Conservation (phyloP, 1,284 basidiomycete species). For the Sporisorium reilianum region DNA sequence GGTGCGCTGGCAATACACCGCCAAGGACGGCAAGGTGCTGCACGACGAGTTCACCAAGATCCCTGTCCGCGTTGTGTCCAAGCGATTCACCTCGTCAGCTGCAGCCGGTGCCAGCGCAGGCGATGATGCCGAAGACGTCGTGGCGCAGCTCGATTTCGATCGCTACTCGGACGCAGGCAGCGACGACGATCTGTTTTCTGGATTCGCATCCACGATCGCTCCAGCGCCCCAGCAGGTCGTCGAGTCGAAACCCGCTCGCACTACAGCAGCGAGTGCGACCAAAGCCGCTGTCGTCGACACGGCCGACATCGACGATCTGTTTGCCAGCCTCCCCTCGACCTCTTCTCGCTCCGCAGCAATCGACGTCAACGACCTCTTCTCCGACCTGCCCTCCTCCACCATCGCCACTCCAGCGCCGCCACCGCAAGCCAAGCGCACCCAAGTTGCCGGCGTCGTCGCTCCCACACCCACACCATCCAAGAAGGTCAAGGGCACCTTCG, state of each 20-base stretch:
- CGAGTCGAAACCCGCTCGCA: conserved; percentile 3
- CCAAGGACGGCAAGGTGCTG: conserved; percentile 44
- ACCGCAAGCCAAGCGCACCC: conserved; percentile 11
- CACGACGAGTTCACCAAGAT: conserved; percentile 48
- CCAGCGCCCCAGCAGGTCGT: conserved; percentile 9
- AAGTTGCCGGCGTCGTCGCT: conserved; percentile 2
- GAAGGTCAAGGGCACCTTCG: conserved; percentile 24
- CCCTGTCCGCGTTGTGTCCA: conserved; percentile 27
- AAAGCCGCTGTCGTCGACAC: conserved; percentile 18
- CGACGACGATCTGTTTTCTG: conserved; percentile 47
- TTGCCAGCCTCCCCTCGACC: conserved; percentile 4
- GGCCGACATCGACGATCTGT: conserved; percentile 42
- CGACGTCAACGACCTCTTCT: conserved; percentile 34
- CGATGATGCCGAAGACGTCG: conserved; percentile 18
- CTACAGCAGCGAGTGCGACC: not conserved
- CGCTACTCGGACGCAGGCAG: conserved; percentile 35
- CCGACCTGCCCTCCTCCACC: conserved; percentile 18
- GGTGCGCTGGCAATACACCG: conserved; percentile 45
- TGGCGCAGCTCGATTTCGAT: conserved; percentile 42
- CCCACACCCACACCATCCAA: conserved; percentile 10
- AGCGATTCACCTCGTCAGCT: not conserved
- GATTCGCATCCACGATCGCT: conserved; percentile 21
- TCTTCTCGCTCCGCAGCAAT: conserved; percentile 2
- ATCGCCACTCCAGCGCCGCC: conserved; percentile 1
- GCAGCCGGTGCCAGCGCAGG: not conserved